Evolutionary conservation across 169 alveolate species (phyloP), one percentile per base, ranked within the genome.

Genomic region (Babesia sp.): DNA sequence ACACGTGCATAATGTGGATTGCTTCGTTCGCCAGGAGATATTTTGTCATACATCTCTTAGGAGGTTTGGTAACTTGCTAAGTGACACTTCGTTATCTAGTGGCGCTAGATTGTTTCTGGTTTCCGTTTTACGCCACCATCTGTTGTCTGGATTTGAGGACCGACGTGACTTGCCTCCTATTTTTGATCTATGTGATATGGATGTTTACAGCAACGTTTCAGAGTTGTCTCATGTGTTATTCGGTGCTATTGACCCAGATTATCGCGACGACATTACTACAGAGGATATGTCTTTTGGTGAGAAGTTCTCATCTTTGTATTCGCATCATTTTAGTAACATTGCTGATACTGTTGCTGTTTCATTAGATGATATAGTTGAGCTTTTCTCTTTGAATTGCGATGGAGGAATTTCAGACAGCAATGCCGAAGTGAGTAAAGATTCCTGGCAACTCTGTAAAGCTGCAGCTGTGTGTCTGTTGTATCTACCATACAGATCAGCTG

Each of bases 61-160:
- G 2, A 26, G 8, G 29, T 36, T 72, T n/a, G 29, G 42, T 31
- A 31, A 9, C 14, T 24, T 72, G 11, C 42, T 72, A 14, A 28
- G 53, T 26, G 53, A 57, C 46, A 12, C 14, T 5, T 72, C 74
- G 7, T 16, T 72, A 22, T 24, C 54, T 16, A 2, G 14, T 9
- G 63, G 66, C 57, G 39, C 31, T 4, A 33, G 57, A n/a, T 33
- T 72, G 1, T 72, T 72, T 33, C 3, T 72, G 57, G 67, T 59
- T 3, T 60, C 57, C 0, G 28, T 61, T 36, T 42, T 72, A n/a
- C n/a, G 2, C 2, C 18, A 72, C 42, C 74, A 72, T 55, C 41
- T 72, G 20, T 18, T 33, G 24, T 9, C 24, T 4, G 56, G 48
- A 2, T n/a, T 34, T 20, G 68, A 72, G 55, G 29, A 24, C 18